A percentile compares a stretch with the other conserved stretches of the same genome.
phyloP scores from a whole-genome alignment of 257 asterid species.

The Salvia splendens region DNA sequence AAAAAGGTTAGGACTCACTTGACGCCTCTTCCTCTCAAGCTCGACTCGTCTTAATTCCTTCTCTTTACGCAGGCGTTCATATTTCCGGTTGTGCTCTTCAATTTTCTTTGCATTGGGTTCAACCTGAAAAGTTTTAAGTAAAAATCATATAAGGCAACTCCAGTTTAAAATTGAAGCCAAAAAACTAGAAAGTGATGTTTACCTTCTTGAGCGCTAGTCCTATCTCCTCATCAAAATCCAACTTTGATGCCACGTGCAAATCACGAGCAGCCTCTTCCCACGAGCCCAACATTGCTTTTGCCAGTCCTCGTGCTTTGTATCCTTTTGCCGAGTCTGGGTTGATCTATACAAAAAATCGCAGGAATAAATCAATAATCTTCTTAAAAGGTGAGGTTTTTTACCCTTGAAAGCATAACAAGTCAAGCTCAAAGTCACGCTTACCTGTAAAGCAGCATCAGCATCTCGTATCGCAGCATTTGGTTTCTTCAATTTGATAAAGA shows the following conservation, averaged over 20 bases:
- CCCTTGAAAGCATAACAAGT: not conserved
- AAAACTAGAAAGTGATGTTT: not conserved
- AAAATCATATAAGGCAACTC: conserved; percentile 17
- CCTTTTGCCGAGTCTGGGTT: conserved; percentile 85
- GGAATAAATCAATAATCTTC: not conserved
- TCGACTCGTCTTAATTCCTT: conserved; percentile 48
- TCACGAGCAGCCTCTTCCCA: conserved; percentile 86
- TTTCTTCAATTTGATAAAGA: conserved; percentile 62
- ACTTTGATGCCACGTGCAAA: conserved; percentile 66
- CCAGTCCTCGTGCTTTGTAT: conserved; percentile 79
- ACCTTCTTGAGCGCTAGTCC: conserved; percentile 60
- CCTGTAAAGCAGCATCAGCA: conserved; percentile 82
- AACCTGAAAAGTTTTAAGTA: conserved; percentile 49
- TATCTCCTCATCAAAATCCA: conserved; percentile 80
- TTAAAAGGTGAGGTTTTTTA: conserved; percentile 5
- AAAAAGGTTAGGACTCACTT: conserved; percentile 41
- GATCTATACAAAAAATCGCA: conserved; percentile 44
- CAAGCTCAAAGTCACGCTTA: conserved; percentile 24
- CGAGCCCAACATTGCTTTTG: conserved; percentile 74
- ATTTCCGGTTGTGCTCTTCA: conserved; percentile 72
- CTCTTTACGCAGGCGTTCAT: conserved; percentile 58
- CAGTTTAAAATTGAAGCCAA: not conserved
- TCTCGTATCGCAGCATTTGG: conserved; percentile 85
- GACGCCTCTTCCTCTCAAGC: conserved; percentile 46
- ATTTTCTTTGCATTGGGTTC: conserved; percentile 68